phyloP scores from a whole-genome alignment of 495 filamentous ascomycete genomes.

The Cercophora samala region DNA sequence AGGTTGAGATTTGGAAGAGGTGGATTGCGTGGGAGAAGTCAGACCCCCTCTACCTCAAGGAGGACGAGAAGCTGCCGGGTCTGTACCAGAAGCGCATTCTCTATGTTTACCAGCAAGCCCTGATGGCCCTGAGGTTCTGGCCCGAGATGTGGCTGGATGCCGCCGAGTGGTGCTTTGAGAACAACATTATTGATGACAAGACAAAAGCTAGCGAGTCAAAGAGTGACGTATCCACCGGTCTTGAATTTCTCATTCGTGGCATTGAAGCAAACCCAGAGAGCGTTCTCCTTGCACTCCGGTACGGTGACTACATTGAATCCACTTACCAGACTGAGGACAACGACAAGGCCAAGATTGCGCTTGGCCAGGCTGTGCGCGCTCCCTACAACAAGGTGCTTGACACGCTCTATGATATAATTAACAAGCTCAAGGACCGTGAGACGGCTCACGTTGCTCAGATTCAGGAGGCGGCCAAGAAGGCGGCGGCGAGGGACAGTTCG shows the following conservation, averaged over 20 bases:
- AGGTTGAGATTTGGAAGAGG: slow-evolving; percentile 86
- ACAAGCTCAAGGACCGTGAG: slow-evolving; percentile 70
- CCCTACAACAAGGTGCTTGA: slow-evolving; percentile 82
- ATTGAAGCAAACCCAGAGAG: slow-evolving; percentile 91
- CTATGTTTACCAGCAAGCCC: slow-evolving; percentile 88
- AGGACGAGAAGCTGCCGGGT: slow-evolving; percentile 76
- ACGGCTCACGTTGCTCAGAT: slow-evolving; percentile 65
- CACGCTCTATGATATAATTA: slow-evolving; percentile 74
- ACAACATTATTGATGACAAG: slow-evolving; percentile 65
- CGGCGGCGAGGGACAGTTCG: slow-evolving; percentile 21
- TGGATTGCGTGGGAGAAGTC: slow-evolving; percentile 95
- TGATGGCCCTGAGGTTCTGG: slow-evolving; percentile 91
- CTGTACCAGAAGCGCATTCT: slow-evolving; percentile 73
- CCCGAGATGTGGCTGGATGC: slow-evolving; percentile 96
- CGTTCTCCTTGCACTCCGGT: slow-evolving; percentile 80
- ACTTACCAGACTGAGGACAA: slow-evolving; percentile 65
- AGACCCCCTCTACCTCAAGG: slow-evolving; percentile 77
- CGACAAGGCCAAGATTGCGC: slow-evolving; percentile 63
- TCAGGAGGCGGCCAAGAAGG: slow-evolving; percentile 54
- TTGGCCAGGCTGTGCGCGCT: slow-evolving; percentile 70
- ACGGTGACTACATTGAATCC: slow-evolving; percentile 79
- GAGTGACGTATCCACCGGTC: slow-evolving; percentile 55
- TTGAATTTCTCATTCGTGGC: slow-evolving; percentile 72
- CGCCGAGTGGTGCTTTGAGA: slow-evolving; percentile 85
- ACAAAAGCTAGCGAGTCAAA: slow-evolving; percentile 44